phyloP scores from a whole-genome alignment of 1,139 yeast species.

The Saccharomycopsis hybrid region DNA sequence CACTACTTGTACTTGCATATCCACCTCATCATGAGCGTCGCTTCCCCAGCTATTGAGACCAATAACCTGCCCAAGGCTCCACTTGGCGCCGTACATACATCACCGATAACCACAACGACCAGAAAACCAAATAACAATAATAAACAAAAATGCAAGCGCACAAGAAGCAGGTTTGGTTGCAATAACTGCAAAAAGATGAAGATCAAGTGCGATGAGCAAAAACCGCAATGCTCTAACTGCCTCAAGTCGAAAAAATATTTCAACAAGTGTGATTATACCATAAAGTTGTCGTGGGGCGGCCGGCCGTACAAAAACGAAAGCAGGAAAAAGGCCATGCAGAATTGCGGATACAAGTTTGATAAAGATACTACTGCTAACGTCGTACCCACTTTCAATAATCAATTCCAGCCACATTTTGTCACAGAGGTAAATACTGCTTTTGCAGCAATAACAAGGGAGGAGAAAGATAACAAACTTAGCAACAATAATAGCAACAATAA shows the following conservation, averaged over 20 bases:
- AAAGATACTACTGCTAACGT: background rate
- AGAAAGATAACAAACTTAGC: no score
- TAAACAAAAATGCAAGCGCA: slow-evolving; percentile 13
- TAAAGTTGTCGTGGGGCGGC: slow-evolving; percentile 74
- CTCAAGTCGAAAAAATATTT: slow-evolving; percentile 31
- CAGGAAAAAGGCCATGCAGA: slow-evolving; percentile 21
- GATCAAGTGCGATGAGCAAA: slow-evolving; percentile 66
- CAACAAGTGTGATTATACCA: slow-evolving; percentile 54
- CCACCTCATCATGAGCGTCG: no score
- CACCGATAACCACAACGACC: no score
- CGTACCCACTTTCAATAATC: background rate
- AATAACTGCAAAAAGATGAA: slow-evolving; percentile 63
- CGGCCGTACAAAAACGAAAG: slow-evolving; percentile 47
- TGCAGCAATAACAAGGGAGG: background rate
- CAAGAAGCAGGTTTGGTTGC: slow-evolving; percentile 49
- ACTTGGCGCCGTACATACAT: no score
- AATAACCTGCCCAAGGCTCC: no score
- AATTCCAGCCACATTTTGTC: background rate
- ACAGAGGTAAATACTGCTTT: background rate
- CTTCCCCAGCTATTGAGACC: no score
- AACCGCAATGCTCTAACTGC: slow-evolving; percentile 63
- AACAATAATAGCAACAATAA: background rate
- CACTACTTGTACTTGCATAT: no score
- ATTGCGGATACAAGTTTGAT: slow-evolving; percentile 16
- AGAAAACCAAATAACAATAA: background rate